Percentiles rank a stretch among this genome's conserved stretches.
phyloP scores from a whole-genome alignment of 1,139 yeast species.

The Geotrichum cucujoidarum region DNA sequence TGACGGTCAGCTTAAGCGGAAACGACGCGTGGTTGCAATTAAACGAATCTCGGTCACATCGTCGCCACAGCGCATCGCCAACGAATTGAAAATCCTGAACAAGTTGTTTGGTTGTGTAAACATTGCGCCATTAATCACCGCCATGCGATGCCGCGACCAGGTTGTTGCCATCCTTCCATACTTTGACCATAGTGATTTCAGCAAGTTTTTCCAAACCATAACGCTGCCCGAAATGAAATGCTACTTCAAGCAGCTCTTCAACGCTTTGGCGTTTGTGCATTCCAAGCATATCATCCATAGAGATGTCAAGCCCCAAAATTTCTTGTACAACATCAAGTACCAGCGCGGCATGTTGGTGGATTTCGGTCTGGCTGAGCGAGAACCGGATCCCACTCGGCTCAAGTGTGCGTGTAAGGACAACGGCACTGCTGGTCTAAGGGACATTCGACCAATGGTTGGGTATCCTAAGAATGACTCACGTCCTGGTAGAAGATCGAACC shows the following conservation, averaged over 20 bases:
- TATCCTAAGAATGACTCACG: conserved; percentile 41
- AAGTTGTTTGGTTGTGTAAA: conserved; percentile 61
- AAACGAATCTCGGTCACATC: conserved; percentile 94
- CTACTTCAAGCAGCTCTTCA: conserved; percentile 74
- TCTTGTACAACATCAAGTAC: conserved; percentile 68
- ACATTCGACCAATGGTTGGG: conserved; percentile 29
- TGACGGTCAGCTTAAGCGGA: not conserved
- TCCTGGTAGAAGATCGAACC: conserved; percentile 86
- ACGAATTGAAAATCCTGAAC: conserved; percentile 75
- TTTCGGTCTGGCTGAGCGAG: conserved; percentile 77
- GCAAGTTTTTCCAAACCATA: conserved; percentile 72
- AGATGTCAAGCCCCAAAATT: conserved; percentile 79
- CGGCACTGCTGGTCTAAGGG: not conserved
- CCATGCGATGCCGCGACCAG: conserved; percentile 81
- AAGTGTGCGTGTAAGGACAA: conserved; percentile 16
- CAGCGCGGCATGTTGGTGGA: conserved; percentile 84
- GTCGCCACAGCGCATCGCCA: conserved; percentile 82
- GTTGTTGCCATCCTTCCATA: conserved; percentile 89
- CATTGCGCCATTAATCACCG: conserved; percentile 87
- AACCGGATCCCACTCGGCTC: conserved; percentile 1
- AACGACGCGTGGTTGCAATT: conserved; percentile 65
- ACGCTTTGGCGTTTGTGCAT: conserved; percentile 73
- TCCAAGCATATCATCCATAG: conserved; percentile 74
- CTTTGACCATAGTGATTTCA: conserved; percentile 84
- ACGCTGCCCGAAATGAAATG: conserved; percentile 74